A percentile compares a stretch with the other conserved stretches of the same genome.
Evolutionary conservation across 2,329 filamentous ascomycete genomes (phyloP).

Genomic region (Triangularia verruculosa): DNA sequence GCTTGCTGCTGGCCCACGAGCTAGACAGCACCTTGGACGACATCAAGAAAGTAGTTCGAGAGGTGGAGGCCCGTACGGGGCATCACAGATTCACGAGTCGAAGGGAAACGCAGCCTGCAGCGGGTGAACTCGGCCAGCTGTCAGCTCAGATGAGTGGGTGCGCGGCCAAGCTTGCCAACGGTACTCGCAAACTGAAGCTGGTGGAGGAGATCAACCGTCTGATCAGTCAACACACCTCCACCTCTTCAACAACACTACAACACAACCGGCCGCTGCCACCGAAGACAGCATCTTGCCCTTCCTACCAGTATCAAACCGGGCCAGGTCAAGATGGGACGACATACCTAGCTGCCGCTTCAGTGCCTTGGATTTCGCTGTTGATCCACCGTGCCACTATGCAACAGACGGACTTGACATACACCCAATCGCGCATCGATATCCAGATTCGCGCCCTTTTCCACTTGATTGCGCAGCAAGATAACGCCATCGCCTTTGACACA

Average conservation of each 20-base stretch:
- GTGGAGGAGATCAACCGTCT: slow-evolving; percentile 36
- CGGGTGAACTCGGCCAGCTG: slow-evolving; percentile 33
- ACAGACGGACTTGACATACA: slow-evolving; percentile 36
- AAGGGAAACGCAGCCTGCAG: slow-evolving; percentile 30
- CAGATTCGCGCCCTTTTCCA: slow-evolving; percentile 40
- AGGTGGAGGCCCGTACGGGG: slow-evolving; percentile 38
- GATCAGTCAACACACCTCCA: slow-evolving; percentile 21
- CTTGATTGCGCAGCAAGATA: slow-evolving; percentile 39
- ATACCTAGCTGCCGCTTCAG: neutral
- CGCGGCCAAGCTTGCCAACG: slow-evolving; percentile 38
- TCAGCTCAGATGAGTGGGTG: slow-evolving; percentile 36
- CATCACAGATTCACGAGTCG: slow-evolving; percentile 34
- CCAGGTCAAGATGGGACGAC: neutral
- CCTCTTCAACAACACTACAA: neutral
- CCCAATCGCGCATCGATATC: slow-evolving; percentile 38
- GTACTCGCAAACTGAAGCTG: slow-evolving; percentile 37
- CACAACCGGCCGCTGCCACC: neutral
- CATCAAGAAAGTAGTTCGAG: slow-evolving; percentile 35
- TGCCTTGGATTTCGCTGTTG: slow-evolving; percentile 28
- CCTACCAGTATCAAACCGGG: neutral
- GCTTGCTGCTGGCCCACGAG: slow-evolving; percentile 35
- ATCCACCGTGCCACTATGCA: slow-evolving; percentile 37
- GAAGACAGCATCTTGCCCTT: neutral
- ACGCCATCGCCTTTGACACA: slow-evolving; percentile 34
- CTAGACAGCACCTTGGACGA: slow-evolving; percentile 33